Evolutionary conservation across 768 basidiomycete genomes (phyloP), one percentile per base, ranked within the genome.

Genomic region (Phlebiopsis flavidoalba): DNA sequence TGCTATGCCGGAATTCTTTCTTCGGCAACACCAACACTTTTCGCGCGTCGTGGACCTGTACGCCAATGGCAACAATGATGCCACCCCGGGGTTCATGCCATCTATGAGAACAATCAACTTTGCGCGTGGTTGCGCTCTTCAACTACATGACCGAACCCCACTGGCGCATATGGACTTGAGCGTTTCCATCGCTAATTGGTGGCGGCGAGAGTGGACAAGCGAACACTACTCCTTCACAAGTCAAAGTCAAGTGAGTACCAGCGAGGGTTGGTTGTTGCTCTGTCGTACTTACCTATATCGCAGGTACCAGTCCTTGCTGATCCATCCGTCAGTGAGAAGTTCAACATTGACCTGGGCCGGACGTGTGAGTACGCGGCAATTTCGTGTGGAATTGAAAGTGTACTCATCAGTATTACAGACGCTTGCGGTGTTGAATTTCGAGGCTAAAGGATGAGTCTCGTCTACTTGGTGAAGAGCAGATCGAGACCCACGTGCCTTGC

Each of bases 311-410:
- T 89, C 26, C 60, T 66, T 0, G 86, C 89, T 0, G 67, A 75
- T 0, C n/a, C n/a, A n/a, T 80, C 81, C 0, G 84, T 89, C 3
- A 74, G 82, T 1, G 80, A 83, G 60, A 86, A 83, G 67, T 77
- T 74, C 56, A 85, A 89, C 66, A 83, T 91, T 60, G n/a, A 86
- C 83, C 0, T 93, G 91, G 89, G 91, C 87, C 3, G 84, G 84
- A 5, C 91, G 89, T 75, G 87, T 87, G 50, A 37, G 77, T 63
- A 8, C n/a, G 11, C 54, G 52, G 8, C 31, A 36, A 50, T n/a
- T 43, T 5, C 11, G 26, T 31, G 22, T 46, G 47, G 8, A 58
- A 15, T 3, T 17, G 14, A 33, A 37, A 6, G 5, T 5, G 12
- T 3, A 45, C n/a, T 22, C 37, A 15, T 26, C 3, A 36, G 11